Conservation (phyloP, 1,139 yeast species). For the Pneumocystis wakefieldiae region DNA sequence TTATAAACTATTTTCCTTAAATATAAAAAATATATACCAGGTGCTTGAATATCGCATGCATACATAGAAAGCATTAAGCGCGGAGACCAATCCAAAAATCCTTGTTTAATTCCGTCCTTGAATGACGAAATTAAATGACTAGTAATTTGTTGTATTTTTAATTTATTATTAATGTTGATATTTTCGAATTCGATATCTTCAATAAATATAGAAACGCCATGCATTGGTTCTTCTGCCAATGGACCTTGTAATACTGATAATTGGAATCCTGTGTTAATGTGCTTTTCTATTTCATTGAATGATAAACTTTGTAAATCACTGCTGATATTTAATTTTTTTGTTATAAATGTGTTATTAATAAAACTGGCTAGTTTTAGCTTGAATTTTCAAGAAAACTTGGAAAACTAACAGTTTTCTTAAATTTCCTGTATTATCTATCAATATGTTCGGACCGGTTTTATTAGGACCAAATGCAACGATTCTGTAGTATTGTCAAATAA, state of each 20-base stretch:
- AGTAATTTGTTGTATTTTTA: conserved; percentile 20
- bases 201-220: conserved; percentile 53
- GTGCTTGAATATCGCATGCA: conserved; percentile 83
- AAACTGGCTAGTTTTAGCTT: neutral
- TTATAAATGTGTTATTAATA: neutral
- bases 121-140: conserved; percentile 65
- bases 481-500: conserved; percentile 25
- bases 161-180: conserved; percentile 10
- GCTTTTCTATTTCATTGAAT: conserved; percentile 35
- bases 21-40: neutral
- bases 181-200: conserved; percentile 22
- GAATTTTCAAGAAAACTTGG: neutral
- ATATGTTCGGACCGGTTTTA: conserved; percentile 58
- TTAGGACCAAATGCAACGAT: conserved; percentile 67
- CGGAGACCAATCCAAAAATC: conserved; percentile 69
- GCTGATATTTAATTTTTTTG: neutral
- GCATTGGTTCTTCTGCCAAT: conserved; percentile 70
- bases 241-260: conserved; percentile 78
- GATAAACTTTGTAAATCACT: conserved; percentile 1
- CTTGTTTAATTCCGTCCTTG: conserved; percentile 56
- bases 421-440: conserved; percentile 37
- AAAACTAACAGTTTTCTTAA: neutral
- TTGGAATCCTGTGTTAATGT: conserved; percentile 71
- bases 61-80: conserved; percentile 84
- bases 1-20: neutral